These are phyloP conservation scores for Exsudoporus frostii DNA, from an alignment of 768 basidiomycete genomes.

Conservation along the genomic window DNA sequence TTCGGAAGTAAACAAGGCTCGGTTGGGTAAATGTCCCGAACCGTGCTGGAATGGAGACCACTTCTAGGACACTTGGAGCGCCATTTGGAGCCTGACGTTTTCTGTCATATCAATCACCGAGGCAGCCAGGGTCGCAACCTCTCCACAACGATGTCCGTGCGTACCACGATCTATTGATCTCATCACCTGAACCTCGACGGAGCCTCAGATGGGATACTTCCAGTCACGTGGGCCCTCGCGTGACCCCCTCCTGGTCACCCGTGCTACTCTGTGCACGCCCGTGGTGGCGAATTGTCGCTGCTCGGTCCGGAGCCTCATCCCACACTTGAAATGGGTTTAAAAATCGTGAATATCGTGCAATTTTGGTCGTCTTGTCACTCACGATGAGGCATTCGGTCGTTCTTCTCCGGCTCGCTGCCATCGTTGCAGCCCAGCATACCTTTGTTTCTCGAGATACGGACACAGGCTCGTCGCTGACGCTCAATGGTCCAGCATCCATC, in stretches of 20 bases:
- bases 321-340: neutral
- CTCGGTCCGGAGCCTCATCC: conserved; percentile 2
- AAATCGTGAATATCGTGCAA: neutral
- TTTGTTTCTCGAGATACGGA: conserved; percentile 4
- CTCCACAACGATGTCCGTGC: too few species aligned
- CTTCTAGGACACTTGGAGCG: too few species aligned
- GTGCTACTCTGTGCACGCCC: neutral
- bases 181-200: neutral
- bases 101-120: neutral
- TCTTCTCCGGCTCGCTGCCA: neutral
- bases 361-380: neutral
- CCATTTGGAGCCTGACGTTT: neutral
- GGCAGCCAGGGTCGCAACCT: too few species aligned
- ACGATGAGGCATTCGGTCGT: conserved; percentile 7
- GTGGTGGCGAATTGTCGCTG: neutral
- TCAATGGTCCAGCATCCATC: conserved; percentile 41
- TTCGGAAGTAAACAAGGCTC: neutral
- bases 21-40: neutral
- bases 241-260: too few species aligned
- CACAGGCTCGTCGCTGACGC: conserved; percentile 24
- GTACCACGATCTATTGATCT: neutral
- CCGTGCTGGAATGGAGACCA: neutral
- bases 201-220: too few species aligned
- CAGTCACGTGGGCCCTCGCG: too few species aligned
- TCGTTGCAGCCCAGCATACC: conserved; percentile 9